phyloP scores from a whole-genome alignment of 2,329 filamentous ascomycete species.

The Lachnum nothofagi region DNA sequence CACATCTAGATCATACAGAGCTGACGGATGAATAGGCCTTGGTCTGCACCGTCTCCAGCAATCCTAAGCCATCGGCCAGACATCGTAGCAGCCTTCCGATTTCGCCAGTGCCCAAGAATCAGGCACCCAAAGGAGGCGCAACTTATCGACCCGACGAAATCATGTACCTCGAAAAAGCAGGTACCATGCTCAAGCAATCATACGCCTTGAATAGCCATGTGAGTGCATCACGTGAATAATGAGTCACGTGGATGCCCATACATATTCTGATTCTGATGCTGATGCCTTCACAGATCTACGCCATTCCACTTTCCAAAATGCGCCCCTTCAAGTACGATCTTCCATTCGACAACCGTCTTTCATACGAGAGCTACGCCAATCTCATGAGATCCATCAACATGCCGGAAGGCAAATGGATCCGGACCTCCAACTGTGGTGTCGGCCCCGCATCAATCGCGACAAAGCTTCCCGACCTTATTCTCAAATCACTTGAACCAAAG shows the following conservation, averaged over 20 bases:
- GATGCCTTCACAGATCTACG: background rate
- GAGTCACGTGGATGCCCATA: too few relatives aligned
- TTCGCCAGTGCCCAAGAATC: background rate
- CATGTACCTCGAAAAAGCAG: conserved; percentile 5
- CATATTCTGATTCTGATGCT: too few relatives aligned
- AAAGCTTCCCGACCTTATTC: too few relatives aligned
- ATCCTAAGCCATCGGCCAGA: background rate
- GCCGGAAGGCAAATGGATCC: background rate
- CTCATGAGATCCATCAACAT: background rate
- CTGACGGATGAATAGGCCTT: too few relatives aligned
- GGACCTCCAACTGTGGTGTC: background rate
- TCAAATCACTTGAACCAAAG: too few relatives aligned
- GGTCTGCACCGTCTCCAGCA: conserved; percentile 2
- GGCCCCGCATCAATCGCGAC: too few relatives aligned
- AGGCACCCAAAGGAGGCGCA: background rate
- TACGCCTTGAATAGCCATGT: conserved; percentile 5
- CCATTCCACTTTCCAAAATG: background rate
- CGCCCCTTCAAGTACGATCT: background rate
- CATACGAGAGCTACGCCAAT: background rate
- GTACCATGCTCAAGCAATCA: conserved; percentile 5
- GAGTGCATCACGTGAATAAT: too few relatives aligned
- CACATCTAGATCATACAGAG: too few relatives aligned
- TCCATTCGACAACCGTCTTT: background rate
- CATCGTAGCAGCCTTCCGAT: background rate
- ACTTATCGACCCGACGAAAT: background rate